Conservation (phyloP, 2,329 filamentous ascomycete genomes). For the Cercospora zeina region DNA sequence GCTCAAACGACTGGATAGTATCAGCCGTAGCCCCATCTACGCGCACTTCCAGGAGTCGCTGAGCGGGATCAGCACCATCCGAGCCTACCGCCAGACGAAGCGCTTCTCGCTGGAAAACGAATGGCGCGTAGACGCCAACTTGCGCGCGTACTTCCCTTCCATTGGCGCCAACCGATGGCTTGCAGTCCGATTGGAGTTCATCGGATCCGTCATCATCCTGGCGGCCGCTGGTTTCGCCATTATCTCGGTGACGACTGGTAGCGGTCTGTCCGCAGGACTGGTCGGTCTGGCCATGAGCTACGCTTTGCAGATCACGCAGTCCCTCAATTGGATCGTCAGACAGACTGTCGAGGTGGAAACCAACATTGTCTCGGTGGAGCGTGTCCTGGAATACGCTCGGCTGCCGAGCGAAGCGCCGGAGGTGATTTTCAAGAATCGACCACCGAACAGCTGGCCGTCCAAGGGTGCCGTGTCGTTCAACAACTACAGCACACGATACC, state of each 20-base stretch:
- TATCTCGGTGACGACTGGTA: constrained; percentile 71
- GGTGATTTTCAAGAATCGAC: constrained; percentile 82
- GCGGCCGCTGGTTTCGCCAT: constrained; percentile 80
- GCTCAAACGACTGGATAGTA: constrained; percentile 91
- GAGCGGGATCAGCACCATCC: constrained; percentile 90
- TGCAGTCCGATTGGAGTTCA: constrained; percentile 89
- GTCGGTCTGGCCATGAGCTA: constrained; percentile 97
- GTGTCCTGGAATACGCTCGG: constrained; percentile 90
- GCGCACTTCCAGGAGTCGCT: constrained; percentile 98
- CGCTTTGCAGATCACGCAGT: constrained; percentile 93
- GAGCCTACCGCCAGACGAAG: constrained; percentile 85
- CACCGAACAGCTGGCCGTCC: constrained; percentile 87
- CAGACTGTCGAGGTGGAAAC: constrained; percentile 99
- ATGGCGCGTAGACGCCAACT: constrained; percentile 93
- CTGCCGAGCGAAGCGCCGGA: constrained; percentile 93
- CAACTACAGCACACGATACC: constrained; percentile 92
- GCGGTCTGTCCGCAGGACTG: constrained; percentile 65
- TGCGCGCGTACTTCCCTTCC: constrained; percentile 92
- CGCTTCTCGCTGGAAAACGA: constrained; percentile 92
- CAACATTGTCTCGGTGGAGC: constrained; percentile 98
- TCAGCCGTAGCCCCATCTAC: constrained; percentile 93
- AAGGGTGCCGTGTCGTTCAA: constrained; percentile 86
- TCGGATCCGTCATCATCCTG: constrained; percentile 91
- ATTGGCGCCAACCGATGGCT: constrained; percentile 91
- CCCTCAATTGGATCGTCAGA: constrained; percentile 97